A percentile compares a stretch with the other conserved stretches of the same genome.
phyloP scores from a whole-genome alignment of 2,329 filamentous ascomycete species.

The Neofusicoccum sp. region DNA sequence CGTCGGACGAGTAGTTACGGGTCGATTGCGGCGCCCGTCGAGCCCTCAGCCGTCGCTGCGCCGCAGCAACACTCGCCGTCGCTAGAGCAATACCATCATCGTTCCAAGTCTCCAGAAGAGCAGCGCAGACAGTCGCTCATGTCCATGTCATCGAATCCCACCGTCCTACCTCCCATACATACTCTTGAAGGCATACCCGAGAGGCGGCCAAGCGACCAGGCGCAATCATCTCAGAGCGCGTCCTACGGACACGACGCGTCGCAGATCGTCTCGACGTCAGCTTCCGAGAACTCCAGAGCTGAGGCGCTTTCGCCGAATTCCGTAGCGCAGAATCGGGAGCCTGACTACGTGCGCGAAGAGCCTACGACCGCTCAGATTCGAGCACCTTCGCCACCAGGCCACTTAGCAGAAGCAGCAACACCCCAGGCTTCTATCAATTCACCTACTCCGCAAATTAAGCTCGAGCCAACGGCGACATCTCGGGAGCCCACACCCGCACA shows the following conservation, averaged over 20 bases:
- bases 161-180: conserved; percentile 43
- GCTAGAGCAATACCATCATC: conserved; percentile 48
- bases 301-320: not conserved
- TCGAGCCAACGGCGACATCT: conserved; percentile 34
- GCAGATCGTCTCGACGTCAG: conserved; percentile 25
- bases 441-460: conserved; percentile 39
- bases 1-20: conserved; percentile 37
- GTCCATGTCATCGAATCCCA: conserved; percentile 32
- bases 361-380: conserved; percentile 29
- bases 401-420: conserved; percentile 22
- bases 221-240: not conserved
- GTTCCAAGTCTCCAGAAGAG: conserved; percentile 45
- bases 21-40: conserved; percentile 35
- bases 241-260: conserved; percentile 29
- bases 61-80: conserved; percentile 42
- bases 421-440: conserved; percentile 23
- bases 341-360: conserved; percentile 32
- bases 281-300: not conserved
- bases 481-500: conserved; percentile 36
- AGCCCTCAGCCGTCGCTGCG: conserved; percentile 39
- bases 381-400: conserved; percentile 23
- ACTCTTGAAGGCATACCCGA: conserved; percentile 19
- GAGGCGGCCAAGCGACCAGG: conserved; percentile 1
- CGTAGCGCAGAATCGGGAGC: conserved; percentile 30
- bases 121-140: conserved; percentile 37